Evolutionary conservation across 805 yeast genomes (phyloP).

Genomic region (Starmerella gropengiesseri): DNA sequence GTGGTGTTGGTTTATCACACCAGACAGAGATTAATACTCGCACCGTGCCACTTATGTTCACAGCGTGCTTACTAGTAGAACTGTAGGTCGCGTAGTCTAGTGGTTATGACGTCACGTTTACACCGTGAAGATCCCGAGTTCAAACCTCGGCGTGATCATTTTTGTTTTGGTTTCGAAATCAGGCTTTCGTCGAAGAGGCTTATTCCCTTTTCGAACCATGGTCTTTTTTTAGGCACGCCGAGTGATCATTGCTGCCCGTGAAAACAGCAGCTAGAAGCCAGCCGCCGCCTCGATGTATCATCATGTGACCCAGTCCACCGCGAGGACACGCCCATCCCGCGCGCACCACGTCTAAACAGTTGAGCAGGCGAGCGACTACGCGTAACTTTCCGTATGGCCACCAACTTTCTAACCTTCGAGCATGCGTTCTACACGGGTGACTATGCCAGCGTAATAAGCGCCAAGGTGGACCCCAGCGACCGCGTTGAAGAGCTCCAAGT

Average conservation of each 20-base stretch:
- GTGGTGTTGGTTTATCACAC: no score
- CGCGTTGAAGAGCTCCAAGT: constrained; percentile 29
- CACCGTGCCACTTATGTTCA: no score
- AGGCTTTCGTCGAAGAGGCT: background rate
- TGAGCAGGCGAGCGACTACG: background rate
- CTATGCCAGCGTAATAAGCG: constrained; percentile 28
- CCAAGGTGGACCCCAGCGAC: constrained; percentile 23
- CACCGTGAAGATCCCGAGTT: constrained; percentile 25
- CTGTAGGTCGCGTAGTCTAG: constrained; percentile 22
- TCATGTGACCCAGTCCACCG: no score
- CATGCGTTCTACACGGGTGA: constrained; percentile 35
- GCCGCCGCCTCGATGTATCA: no score
- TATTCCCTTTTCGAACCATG: no score
- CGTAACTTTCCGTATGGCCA: constrained; percentile 12
- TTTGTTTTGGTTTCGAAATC: constrained; percentile 5
- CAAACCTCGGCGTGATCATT: constrained; percentile 25
- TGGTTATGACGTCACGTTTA: constrained; percentile 25
- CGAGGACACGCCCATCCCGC: no score
- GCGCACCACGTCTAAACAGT: no score
- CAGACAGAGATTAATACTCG: no score
- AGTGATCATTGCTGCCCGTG: no score
- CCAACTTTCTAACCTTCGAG: constrained; percentile 30
- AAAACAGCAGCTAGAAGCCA: no score
- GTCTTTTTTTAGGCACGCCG: no score
- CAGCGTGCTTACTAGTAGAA: no score